Base-by-base conservation (phyloP, 176 grass and related monocot genomes). In the Avena sativa region DNA sequence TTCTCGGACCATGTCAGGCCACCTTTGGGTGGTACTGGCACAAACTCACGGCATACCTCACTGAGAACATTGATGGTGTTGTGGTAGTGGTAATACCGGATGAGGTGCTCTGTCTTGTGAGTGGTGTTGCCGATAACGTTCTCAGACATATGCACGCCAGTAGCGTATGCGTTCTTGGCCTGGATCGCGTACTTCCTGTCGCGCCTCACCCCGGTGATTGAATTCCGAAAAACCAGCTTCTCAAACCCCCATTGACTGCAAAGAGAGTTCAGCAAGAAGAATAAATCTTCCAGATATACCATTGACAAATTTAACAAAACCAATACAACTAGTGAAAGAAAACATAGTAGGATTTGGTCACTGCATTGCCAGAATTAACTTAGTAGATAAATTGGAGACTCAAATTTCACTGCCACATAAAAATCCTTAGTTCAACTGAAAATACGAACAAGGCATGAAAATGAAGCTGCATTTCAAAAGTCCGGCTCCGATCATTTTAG, bases 81-180 rank as follows among this genome's bases (percentile, higher is more conserved):
- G 83, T 98, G 96, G 86, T 98, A 98, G 76, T 98, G 96, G 82
- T 98, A 98, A 87, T 98, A 98, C 1, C 90, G 84, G 53, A 98
- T 94, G 74, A 98, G 90, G 28, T 92, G 89, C 80, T 98, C 96
- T 0, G 96, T 95, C 79, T 96, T 98, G 90, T 98, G 96, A 1
- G 93, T 98, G 72, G 96, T 95, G 61, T 98, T 95, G 79, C 96
- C 96, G 21, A 95, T 94, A 12, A 96, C 52, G 16, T 98, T 98
- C 79, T 98, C 56, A 0, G 96, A 98, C 96, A 98, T 97, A 52
- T 97, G 95, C 0, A 97, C 89, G 10, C 95, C 95, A 0, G 95
- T 93, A 25, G 95, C 95, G 15, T 97, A 97, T 1, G 91, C 91
- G 12, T 95, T 95, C 79, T 83, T 91, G 28, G 95, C 95, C 86